Base-by-base conservation (phyloP, 169 alveolate species). In the Eimeria tenella region DNA sequence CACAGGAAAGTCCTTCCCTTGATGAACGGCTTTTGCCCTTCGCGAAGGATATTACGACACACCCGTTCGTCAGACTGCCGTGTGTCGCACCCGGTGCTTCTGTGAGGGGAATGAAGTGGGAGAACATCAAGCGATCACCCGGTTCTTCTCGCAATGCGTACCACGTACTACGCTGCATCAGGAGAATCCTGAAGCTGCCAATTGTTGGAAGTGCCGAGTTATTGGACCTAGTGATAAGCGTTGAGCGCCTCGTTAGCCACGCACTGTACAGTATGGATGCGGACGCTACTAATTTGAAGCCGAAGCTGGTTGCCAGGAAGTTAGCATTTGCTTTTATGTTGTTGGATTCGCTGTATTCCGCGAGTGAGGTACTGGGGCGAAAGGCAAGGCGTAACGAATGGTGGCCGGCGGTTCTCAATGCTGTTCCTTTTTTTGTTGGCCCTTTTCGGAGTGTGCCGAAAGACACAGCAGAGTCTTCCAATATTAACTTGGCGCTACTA, bases 361-460 rank as follows among this genome's bases (percentile, higher is more conserved):
- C 42, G 13, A n/a, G 60, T 11, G 60, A 25, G 19, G 58, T 42
- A 25, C 82, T 73, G 10, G 82, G 82, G 19, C 25, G 15, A 0
- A 15, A 15, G 4, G 11, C 82, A 9, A 73, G 21, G 82, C 31
- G 49, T 42, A 56, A 4, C 15, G 60, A 73, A 11, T 73, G 82
- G 82, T 73, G 82, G 82, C 82, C 82, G 6, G 17, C 58, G 56
- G 19, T 73, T 62, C 7, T 74, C n/a, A 19, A 42, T 53, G 42
- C 84, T 50, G 49, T 74, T 74, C 84, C 84, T 42, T 58, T 49
- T 74, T 74, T 50, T 74, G n/a, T 62, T 13, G 84, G 84, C 10
- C 84, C 84, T 50, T 23, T 15, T 49, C 63, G 15, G 42, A 23
- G 19, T 19, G 63, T 56, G 11, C 60, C 82, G 10, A 42, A 53